Conservation (phyloP, 1,139 yeast species). For the Pichia sp. region DNA sequence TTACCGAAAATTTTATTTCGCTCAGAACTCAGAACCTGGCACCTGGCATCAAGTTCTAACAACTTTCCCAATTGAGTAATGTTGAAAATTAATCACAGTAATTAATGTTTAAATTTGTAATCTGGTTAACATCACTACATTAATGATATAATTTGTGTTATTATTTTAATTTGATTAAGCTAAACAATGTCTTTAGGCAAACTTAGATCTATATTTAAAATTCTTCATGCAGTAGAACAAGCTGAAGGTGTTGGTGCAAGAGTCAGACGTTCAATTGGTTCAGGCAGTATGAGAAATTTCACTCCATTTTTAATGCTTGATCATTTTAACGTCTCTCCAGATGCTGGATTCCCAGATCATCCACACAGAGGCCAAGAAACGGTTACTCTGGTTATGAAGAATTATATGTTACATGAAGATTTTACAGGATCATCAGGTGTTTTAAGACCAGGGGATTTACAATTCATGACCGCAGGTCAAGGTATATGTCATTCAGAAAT, state of each 20-base stretch:
- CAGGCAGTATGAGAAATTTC: constrained; percentile 59
- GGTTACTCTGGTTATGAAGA: constrained; percentile 65
- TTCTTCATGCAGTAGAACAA: constrained; percentile 64
- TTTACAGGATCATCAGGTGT: constrained; percentile 82
- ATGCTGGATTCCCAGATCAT: constrained; percentile 77
- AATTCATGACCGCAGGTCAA: constrained; percentile 92
- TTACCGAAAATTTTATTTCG: no score
- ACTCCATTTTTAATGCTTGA: constrained; percentile 83
- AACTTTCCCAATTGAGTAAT: no score
- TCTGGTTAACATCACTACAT: no score
- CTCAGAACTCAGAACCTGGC: no score
- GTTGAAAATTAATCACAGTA: no score
- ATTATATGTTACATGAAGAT: constrained; percentile 86
- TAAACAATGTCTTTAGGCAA: no score
- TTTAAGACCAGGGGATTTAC: constrained; percentile 78
- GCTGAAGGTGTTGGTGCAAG: constrained; percentile 85
- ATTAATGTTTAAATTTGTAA: no score
- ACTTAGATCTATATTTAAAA: constrained; percentile 57
- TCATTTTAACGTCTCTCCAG: constrained; percentile 59
- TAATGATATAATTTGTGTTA: no score
- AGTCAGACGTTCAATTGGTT: constrained; percentile 79
- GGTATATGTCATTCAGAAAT: constrained; percentile 85
- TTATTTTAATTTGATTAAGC: no score
- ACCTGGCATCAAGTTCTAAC: no score
- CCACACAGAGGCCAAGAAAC: constrained; percentile 94